Conservation (phyloP, 305 asterid species). For the Fraxinus platypoda region DNA sequence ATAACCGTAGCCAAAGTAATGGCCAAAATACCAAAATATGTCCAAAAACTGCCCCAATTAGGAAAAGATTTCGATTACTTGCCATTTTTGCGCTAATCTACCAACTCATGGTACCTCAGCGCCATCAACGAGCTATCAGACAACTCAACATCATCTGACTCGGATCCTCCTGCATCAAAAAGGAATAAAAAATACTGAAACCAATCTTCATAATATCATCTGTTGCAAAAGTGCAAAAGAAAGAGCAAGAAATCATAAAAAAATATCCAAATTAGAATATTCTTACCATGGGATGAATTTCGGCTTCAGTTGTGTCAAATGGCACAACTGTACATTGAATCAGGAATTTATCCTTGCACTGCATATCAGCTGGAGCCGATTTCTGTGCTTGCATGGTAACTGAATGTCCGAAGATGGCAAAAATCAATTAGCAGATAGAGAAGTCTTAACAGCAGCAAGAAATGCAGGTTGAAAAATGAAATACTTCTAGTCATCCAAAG, state of each 20-base stretch:
- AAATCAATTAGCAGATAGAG: not conserved
- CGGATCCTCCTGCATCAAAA: not conserved
- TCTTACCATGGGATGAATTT: slow-evolving; percentile 67
- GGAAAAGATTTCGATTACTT: no score
- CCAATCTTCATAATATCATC: not conserved
- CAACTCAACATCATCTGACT: no score
- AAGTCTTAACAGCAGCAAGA: not conserved
- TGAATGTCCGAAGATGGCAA: slow-evolving; percentile 7
- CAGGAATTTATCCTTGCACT: slow-evolving; percentile 81
- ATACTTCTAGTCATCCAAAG: not conserved
- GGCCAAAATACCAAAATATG: no score
- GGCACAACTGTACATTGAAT: slow-evolving; percentile 75
- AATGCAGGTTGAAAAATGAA: not conserved
- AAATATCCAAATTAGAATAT: slow-evolving; percentile 23
- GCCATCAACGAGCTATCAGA: no score
- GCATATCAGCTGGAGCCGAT: slow-evolving; percentile 56
- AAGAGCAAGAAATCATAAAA: slow-evolving; percentile 5
- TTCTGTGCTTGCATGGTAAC: slow-evolving; percentile 90
- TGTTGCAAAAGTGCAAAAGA: not conserved
- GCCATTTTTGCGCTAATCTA: no score
- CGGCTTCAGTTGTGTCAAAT: slow-evolving; percentile 67
- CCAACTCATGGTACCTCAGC: no score
- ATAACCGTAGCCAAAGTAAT: no score
- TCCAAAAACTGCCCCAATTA: no score
- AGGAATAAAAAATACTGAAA: not conserved